Evolutionary conservation across 768 basidiomycete species (phyloP).

Genomic region (Termitomyces sp.): DNA sequence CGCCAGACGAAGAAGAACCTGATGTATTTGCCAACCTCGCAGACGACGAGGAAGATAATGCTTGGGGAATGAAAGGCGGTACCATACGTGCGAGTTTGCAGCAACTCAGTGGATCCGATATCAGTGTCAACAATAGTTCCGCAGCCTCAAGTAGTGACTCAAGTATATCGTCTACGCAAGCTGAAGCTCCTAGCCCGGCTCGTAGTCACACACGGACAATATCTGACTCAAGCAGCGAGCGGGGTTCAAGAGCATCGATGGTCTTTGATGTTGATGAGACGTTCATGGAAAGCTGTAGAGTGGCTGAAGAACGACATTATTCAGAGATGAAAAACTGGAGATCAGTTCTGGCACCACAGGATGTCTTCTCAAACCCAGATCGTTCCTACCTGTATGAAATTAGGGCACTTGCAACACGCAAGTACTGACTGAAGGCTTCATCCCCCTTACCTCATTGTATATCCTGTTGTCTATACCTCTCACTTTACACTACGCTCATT

Average conservation of each 20-base stretch:
- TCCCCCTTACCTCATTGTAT: constrained; percentile 9
- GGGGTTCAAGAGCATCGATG: constrained; percentile 75
- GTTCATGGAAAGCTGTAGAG: constrained; percentile 64
- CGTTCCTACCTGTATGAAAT: constrained; percentile 74
- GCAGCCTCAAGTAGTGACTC: constrained; percentile 18
- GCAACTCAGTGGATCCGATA: constrained; percentile 25
- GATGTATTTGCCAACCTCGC: constrained; percentile 93
- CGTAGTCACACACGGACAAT: constrained; percentile 58
- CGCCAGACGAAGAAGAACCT: constrained; percentile 88
- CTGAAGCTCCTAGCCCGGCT: constrained; percentile 52
- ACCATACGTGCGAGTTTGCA: constrained; percentile 67
- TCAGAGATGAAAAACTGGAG: constrained; percentile 84
- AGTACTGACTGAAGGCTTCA: constrained; percentile 43
- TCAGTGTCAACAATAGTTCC: constrained; percentile 24
- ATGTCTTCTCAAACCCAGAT: constrained; percentile 41
- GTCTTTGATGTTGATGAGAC: constrained; percentile 72
- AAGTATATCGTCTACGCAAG: constrained; percentile 19
- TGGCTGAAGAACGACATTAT: constrained; percentile 79
- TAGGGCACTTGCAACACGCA: constrained; percentile 78
- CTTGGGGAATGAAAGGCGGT: constrained; percentile 67
- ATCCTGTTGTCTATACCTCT: constrained; percentile 2
- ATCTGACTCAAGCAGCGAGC: constrained; percentile 74
- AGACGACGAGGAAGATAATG: constrained; percentile 82
- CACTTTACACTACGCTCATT: constrained; percentile 10
- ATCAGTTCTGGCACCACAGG: constrained; percentile 27